Conservation (phyloP, 306 rosid species). For the Cicer yamashitae region DNA sequence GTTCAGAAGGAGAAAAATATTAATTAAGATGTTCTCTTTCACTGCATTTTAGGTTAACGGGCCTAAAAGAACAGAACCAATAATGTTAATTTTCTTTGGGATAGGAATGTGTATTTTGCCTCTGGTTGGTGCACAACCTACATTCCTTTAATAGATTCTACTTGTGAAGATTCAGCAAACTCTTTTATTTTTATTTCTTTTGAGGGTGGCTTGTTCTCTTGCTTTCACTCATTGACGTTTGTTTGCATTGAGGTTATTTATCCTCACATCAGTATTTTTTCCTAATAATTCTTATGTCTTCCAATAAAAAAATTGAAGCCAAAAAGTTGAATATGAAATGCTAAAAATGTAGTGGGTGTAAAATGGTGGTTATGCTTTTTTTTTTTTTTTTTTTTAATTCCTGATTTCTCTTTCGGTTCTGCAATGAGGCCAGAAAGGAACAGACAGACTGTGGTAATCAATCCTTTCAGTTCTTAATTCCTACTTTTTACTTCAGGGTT, state of each 20-base stretch:
- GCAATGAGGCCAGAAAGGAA: conserved; percentile 25
- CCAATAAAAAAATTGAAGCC: not conserved
- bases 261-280: not conserved
- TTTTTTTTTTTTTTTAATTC: too few relatives aligned
- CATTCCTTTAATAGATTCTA: not conserved
- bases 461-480: conserved; percentile 43
- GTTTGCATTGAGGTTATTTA: not conserved
- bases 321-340: not conserved
- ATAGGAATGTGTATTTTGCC: not conserved
- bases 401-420: not conserved
- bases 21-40: not conserved
- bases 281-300: not conserved
- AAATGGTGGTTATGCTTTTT: not conserved
- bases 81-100: not conserved
- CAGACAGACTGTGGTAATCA: conserved; percentile 8
- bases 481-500: conserved; percentile 58
- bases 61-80: not conserved
- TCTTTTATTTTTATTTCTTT: not conserved
- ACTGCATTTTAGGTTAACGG: too few relatives aligned
- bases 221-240: not conserved
- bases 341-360: not conserved
- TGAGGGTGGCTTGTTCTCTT: not conserved
- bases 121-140: not conserved
- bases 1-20: not conserved
- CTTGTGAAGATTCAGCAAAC: not conserved